phyloP scores from a whole-genome alignment of 2,329 filamentous ascomycete genomes.

The Coleophoma cylindrospora region DNA sequence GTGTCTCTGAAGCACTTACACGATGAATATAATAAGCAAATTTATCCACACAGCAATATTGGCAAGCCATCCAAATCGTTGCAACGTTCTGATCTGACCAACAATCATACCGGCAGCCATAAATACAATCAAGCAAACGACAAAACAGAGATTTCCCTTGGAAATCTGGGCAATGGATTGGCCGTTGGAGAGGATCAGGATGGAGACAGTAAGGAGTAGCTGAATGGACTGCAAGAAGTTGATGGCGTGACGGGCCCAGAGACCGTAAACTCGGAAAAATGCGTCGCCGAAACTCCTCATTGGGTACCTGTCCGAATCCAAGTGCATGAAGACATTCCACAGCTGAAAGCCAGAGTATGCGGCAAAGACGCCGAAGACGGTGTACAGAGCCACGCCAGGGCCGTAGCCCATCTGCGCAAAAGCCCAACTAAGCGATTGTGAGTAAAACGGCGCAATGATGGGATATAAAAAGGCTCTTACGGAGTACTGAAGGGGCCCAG shows the following conservation, averaged over 20 bases:
- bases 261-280: constrained; percentile 40
- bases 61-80: constrained; percentile 48
- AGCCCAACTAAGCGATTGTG: constrained; percentile 28
- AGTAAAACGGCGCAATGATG: constrained; percentile 15
- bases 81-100: constrained; percentile 50
- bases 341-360: constrained; percentile 20
- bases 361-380: constrained; percentile 17
- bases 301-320: constrained; percentile 19
- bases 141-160: constrained; percentile 44
- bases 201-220: constrained; percentile 44
- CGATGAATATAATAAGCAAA: constrained; percentile 46
- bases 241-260: constrained; percentile 36
- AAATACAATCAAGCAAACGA: constrained; percentile 45
- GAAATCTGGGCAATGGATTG: constrained; percentile 49
- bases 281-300: constrained; percentile 24
- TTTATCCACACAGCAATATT: constrained; percentile 53
- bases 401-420: constrained; percentile 21
- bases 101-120: constrained; percentile 44
- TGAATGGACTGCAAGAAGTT: constrained; percentile 43
- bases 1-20: constrained; percentile 14
- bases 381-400: constrained; percentile 17
- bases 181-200: constrained; percentile 47
- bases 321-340: constrained; percentile 15
- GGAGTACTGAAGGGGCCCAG: constrained; percentile 14
- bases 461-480: constrained; percentile 11